Base-by-base conservation (phyloP, 2,329 filamentous ascomycete species). In the Stagonosporopsis cucurbitacearum region DNA sequence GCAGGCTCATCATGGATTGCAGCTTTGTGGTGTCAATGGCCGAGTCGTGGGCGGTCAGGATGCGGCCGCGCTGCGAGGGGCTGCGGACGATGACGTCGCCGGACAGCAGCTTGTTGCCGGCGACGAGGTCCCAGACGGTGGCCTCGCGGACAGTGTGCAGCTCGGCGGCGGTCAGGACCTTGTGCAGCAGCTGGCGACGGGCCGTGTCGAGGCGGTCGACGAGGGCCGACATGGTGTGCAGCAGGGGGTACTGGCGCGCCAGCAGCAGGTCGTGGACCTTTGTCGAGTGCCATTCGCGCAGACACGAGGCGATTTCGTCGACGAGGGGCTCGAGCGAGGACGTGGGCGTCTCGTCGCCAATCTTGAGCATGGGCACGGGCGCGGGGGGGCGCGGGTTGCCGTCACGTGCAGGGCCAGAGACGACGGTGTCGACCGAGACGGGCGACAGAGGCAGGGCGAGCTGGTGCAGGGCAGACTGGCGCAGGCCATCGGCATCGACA, bases 241-340 rank as follows among this genome's bases (percentile, higher is more conserved):
- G 80, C 50, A 88, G 85, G 45, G 84, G 80, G 76, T 99, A 99
- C 72, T 93, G 87, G 57, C 92, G 86, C 19, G 87, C 87, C 8
- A 99, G 84, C 1, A 99, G 83, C 22, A 98, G 82, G 72, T 96
- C 92, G 77, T 99, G 96, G 15, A 99, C 83, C 71, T 97, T 96
- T 17, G 93, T 96, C 19, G 95, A 96, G 78, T 99, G 94, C 96
- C 95, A 99, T 82, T 99, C 95, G 66, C 95, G 87, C 60, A 99
- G 79, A 73, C 95, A 99, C 3, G 93, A 97, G 13, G 95, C 93
- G 67, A 99, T 98, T 75, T 99, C 95, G 76, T 99, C 95, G 22
- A 99, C 93, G 58, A 99, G 78, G 2, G 95, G 95, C 74, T 99
- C 96, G 8, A 90, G 88, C 15, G 86, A 82, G 6, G 92, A 97